A percentile compares a stretch with the other conserved stretches of the same genome.
Evolutionary conservation across 345 rosid species (phyloP).

Genomic region (Rhodomyrtus tomentosa): DNA sequence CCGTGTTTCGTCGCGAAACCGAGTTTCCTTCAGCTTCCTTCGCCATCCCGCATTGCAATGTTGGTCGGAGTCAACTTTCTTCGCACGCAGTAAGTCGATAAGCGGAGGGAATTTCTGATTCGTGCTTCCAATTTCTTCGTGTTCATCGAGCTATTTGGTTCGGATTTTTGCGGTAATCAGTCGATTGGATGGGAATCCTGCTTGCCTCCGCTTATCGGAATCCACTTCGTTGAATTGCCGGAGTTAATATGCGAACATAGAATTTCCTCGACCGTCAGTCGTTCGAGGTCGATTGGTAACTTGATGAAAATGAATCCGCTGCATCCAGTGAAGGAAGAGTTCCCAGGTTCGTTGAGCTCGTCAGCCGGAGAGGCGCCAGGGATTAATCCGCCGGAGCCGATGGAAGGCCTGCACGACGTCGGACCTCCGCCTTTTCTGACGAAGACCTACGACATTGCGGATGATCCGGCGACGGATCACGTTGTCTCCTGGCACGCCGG

Average conservation of each 20-base stretch:
- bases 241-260: background rate
- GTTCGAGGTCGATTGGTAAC: background rate
- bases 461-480: constrained; percentile 47
- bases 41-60: background rate
- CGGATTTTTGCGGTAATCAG: background rate
- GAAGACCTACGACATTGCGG: constrained; percentile 83
- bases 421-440: constrained; percentile 77
- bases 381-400: constrained; percentile 30
- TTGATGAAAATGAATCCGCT: constrained; percentile 26
- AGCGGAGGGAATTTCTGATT: background rate
- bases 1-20: background rate
- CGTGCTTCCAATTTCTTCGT: background rate
- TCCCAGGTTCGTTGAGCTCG: constrained; percentile 4
- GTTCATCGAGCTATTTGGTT: background rate
- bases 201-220: background rate
- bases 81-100: background rate
- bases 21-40: background rate
- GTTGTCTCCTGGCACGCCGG: constrained; percentile 67
- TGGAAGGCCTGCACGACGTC: constrained; percentile 63
- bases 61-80: background rate
- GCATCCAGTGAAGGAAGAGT: constrained; percentile 32
- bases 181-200: background rate
- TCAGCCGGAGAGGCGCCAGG: background rate
- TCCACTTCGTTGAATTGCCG: background rate
- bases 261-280: background rate